Conservation (phyloP, 352 stramenopile species). For the Phytophthora ramorum region DNA sequence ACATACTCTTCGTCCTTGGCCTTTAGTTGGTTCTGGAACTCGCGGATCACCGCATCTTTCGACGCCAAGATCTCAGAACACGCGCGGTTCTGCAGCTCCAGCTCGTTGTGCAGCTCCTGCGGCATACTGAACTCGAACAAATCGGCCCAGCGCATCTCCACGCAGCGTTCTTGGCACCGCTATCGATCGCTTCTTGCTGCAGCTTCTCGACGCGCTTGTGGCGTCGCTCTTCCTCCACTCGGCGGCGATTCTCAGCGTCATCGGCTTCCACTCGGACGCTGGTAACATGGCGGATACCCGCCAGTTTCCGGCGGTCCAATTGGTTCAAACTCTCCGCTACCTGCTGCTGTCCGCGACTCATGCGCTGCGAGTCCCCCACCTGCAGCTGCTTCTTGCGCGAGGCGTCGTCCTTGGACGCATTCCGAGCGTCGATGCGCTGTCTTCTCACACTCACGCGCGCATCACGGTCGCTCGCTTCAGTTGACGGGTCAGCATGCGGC, state of each 20-base stretch:
- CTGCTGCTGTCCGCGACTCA: slow-evolving; percentile 80
- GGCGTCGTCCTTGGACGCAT: slow-evolving; percentile 83
- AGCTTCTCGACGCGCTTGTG: slow-evolving; percentile 85
- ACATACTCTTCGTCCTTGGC: slow-evolving; percentile 97
- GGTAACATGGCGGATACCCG: slow-evolving; percentile 91
- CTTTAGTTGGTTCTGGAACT: slow-evolving; percentile 93
- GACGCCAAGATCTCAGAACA: slow-evolving; percentile 92
- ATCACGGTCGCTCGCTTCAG: slow-evolving; percentile 60
- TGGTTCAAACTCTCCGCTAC: slow-evolving; percentile 82
- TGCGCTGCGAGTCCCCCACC: slow-evolving; percentile 64
- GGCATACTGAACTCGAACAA: slow-evolving; percentile 94
- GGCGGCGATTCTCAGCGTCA: slow-evolving; percentile 87
- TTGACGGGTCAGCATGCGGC: slow-evolving; percentile 36
- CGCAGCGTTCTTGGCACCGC: slow-evolving; percentile 91
- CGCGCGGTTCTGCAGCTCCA: slow-evolving; percentile 87
- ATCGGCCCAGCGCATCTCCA: slow-evolving; percentile 94
- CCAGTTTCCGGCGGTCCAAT: slow-evolving; percentile 73
- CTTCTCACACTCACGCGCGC: slow-evolving; percentile 67
- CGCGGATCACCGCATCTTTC: slow-evolving; percentile 90
- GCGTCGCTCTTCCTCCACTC: slow-evolving; percentile 89
- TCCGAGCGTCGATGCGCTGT: slow-evolving; percentile 79
- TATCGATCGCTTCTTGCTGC: slow-evolving; percentile 93
- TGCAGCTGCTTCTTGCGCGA: slow-evolving; percentile 76
- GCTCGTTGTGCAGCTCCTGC: slow-evolving; percentile 91
- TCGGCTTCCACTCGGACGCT: slow-evolving; percentile 92